Base-by-base conservation (phyloP, 169 alveolate genomes). In the Plasmodium gallinaceum region DNA sequence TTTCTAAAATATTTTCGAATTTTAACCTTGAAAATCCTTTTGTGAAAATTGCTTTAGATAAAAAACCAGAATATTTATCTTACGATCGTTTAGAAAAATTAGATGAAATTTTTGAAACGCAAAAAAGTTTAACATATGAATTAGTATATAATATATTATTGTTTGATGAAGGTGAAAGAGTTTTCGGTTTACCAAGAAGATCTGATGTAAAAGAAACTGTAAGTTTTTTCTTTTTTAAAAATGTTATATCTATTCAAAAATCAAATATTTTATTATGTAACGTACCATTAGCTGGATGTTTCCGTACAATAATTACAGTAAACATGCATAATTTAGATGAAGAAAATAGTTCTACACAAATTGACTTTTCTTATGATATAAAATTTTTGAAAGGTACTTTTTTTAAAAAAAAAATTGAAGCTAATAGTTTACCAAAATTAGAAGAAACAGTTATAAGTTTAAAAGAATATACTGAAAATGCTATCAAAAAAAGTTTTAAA, bases 171-270 rank as follows among this genome's bases (percentile, higher is more conserved):
- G 75, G 42, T 7, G 43, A 62, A 18, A 64, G 54, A 48, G 26
- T 76, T 37, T 46, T 62, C 45, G 76, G 69, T 6, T 32, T 76
- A 22, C 88, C 88, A 8, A 20, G 45, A 43, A 66, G 88, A 64
- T 62, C 88, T 5, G 54, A 76, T 54, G 75, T 64, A 12, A 62
- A 76, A 12, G 88, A 76, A 46, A 46, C 14, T 26, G 2, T 76
- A 8, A 62, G 10, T 16, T 76, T 76, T 62, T 76, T 46, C 20
- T 76, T 76, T 64, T 66, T 76, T 12, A 14, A 76, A 9, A 64
- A 64, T 76, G 18, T 18, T 20, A 76, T 76, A 24, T 2, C 42
- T 39, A 46, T 76, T 16, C 88, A 76, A 39, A 76, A 62, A 48
- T 14, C 12, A 14, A 18, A 62, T 26, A 37, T 14, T 2, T 52